Base-by-base conservation (phyloP, 208 protist genomes). In the Trypanosoma scelopori region DNA sequence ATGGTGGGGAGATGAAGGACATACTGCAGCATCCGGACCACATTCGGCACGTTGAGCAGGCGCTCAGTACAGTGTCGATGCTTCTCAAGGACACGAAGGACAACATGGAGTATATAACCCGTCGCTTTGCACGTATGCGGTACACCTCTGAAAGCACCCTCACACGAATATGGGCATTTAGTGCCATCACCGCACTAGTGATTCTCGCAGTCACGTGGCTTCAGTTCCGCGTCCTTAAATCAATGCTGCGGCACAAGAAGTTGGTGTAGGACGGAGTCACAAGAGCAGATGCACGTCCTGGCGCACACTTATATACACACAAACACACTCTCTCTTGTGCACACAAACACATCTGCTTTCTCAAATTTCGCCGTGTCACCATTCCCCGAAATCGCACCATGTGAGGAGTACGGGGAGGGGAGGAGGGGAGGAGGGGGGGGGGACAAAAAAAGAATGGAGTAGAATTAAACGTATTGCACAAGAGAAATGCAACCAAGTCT, bases 71-170 rank as follows among this genome's bases (percentile, higher is more conserved):
- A 28, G 53, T 82, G 43, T 71, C 50, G 13, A 55, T 74, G 0
- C 47, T 62, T 37, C 15, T 73, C 25, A 20, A 25, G 3, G 59
- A 66, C 15, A 58, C 56, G 15, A 16, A 47, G 15, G 35, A 48
- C 25, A 78, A 86, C 42, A 70, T 55, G 23, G 43, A 64, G 23
- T 52, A 69, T 39, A 16, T 65, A 13, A 48, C 64, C 23, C 49
- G 39, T 16, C 71, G 64, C 27, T 70, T 70, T 48, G 25, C 20
- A 16, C 79, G 80, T 18, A 88, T 90, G 81, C 82, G 83, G 18
- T 5, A 49, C 42, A 94, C 84, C 3, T 83, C 85, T 5, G 85
- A 92, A 68, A 89, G 76, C 63, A 94, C 85, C 20, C 90, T 89
- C 63, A 88, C 80, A 12, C 73, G 85, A 3, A 81, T 94, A 47